Conservation (phyloP, 2,329 filamentous ascomycete species). For the Penicillium sp. region DNA sequence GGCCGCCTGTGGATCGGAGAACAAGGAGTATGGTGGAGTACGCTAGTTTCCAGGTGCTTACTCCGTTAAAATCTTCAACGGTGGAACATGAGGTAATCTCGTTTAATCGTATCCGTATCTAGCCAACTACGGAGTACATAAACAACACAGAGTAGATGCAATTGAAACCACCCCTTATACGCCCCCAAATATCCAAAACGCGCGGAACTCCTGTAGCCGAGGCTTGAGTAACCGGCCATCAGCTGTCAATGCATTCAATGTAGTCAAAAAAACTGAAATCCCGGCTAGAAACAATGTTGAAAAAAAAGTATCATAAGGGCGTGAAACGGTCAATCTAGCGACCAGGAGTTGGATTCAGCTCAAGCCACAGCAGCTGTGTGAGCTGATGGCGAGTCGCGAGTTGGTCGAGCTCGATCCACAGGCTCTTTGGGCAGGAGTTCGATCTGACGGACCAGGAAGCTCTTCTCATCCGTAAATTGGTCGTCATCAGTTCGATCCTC, state of each 20-base stretch:
- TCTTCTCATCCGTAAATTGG: slow-evolving; percentile 97
- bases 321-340: slow-evolving; percentile 10
- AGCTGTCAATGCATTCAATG: slow-evolving; percentile 18
- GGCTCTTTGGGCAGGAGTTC: slow-evolving; percentile 48
- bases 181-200: slow-evolving; percentile 10
- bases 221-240: slow-evolving; percentile 4
- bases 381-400: slow-evolving; percentile 27
- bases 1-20: slow-evolving; percentile 27
- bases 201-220: slow-evolving; percentile 19
- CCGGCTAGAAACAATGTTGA: slow-evolving; percentile 9
- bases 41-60: slow-evolving; percentile 19
- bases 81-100: background rate
- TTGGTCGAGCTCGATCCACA: slow-evolving; percentile 34
- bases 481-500: slow-evolving; percentile 96
- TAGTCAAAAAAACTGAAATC: slow-evolving; percentile 5
- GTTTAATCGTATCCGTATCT: background rate
- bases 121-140: background rate
- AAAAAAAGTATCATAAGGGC: slow-evolving; percentile 10
- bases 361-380: slow-evolving; percentile 32
- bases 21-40: slow-evolving; percentile 21
- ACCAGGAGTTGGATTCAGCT: slow-evolving; percentile 13
- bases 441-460: slow-evolving; percentile 95
- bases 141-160: background rate
- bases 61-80: slow-evolving; percentile 13
- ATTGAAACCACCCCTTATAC: slow-evolving; percentile 5